Evolutionary conservation across 163 green algal genomes (phyloP), one percentile per base, ranked within the genome.

Genomic region (Chloromonas sp.): DNA sequence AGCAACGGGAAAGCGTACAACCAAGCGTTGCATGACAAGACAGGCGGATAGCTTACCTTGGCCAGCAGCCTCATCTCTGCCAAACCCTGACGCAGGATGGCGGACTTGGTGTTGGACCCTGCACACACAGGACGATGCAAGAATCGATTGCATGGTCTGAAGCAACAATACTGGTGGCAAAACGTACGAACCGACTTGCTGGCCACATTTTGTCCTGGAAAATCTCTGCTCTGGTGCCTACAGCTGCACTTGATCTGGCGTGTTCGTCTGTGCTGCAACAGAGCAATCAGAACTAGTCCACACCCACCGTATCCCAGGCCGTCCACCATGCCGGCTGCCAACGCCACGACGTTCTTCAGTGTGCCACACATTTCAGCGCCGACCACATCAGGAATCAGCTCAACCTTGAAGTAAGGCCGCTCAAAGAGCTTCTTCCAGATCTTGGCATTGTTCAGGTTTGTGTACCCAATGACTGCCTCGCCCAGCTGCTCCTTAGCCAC

Each of bases 271-370:
- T 2, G 15, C n/a, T 58, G 57, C 13, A 2, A 80, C 5, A 58
- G 2, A n/a, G 2, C 2, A 11, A 13, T 8, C 2, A 60, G 74
- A 11, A 36, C 36, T 36, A 36, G 36, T 36, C 14, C 74, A 80
- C 13, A 78, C 80, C 77, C 81, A 84, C 81, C 91, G 2, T 82
- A 81, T 1, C 88, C 94, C 70, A 96, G 85, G 0, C 94, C 94
- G 78, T 96, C 93, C 60, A 94, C 89, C 60, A 97, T 92, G 81
- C 94, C 94, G 0, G 92, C 94, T 0, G 84, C 94, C 61, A 97
- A 82, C 0, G 94, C 94, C 76, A 96, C 92, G 2, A 97, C 92
- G 88, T 96, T 97, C 84, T 97, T 97, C n/a, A 97, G 90, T 0
- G 93, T 97, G 77, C 94, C 94, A 84, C 89, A 93, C 93, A 97